phyloP scores from a whole-genome alignment of 2,329 filamentous ascomycete species.

The Ramularia collo-cygni region DNA sequence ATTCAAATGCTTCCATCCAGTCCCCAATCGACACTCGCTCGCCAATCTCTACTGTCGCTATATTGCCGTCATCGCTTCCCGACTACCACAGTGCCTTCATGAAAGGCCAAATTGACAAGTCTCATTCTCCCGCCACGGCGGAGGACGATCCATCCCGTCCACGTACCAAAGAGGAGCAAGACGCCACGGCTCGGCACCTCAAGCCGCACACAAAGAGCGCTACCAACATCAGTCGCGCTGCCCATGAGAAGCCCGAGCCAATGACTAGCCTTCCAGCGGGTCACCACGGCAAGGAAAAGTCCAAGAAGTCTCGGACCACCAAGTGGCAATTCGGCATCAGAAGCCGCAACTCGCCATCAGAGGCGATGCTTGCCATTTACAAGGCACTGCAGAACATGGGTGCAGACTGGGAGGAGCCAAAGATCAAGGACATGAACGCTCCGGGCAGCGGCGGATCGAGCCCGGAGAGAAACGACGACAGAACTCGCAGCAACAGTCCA shows the following conservation, averaged over 20 bases:
- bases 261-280: conserved; percentile 48
- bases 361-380: conserved; percentile 92
- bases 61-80: conserved; percentile 84
- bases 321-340: conserved; percentile 98
- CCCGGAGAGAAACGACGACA: conserved; percentile 20
- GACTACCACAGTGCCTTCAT: conserved; percentile 88
- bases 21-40: conserved; percentile 32
- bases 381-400: conserved; percentile 82
- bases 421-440: conserved; percentile 22
- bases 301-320: conserved; percentile 69
- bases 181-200: conserved; percentile 70
- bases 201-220: conserved; percentile 73
- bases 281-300: conserved; percentile 16
- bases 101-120: conserved; percentile 51
- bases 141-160: conserved; percentile 27
- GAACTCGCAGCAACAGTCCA: conserved; percentile 27
- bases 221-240: conserved; percentile 22
- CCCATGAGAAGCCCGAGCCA: conserved; percentile 42
- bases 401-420: conserved; percentile 70
- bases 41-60: conserved; percentile 71
- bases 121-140: conserved; percentile 19
- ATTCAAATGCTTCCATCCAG: conserved; percentile 9
- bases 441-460: conserved; percentile 34
- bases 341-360: conserved; percentile 85
- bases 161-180: conserved; percentile 59